Evolutionary conservation across 176 grass and related monocot genomes (phyloP).

Genomic region (Oryza officinalis): DNA sequence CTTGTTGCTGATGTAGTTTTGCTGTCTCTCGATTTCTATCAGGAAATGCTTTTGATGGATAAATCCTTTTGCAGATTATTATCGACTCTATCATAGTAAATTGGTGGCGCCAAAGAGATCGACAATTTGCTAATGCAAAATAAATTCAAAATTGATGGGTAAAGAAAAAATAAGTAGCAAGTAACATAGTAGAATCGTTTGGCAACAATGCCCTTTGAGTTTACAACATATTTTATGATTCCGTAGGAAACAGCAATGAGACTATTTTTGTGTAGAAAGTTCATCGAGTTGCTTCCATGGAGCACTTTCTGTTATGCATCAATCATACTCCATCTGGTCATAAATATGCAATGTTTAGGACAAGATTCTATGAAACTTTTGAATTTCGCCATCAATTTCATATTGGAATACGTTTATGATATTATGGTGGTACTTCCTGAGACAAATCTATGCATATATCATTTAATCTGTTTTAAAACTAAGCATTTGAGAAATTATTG

Average conservation of each 20-base stretch:
- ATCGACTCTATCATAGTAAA: constrained; percentile 78
- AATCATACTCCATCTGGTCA: background rate
- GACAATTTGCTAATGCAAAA: constrained; percentile 40
- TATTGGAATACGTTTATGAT: no score
- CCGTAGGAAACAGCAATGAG: constrained; percentile 9
- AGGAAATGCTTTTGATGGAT: constrained; percentile 24
- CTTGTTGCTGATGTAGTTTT: constrained; percentile 2
- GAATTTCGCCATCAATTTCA: no score
- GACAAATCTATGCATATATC: no score
- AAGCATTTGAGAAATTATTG: no score
- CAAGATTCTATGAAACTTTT: no score
- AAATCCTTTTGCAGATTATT: constrained; percentile 61
- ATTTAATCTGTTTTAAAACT: no score
- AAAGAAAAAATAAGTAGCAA: background rate
- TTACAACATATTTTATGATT: constrained; percentile 18
- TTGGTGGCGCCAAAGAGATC: constrained; percentile 76
- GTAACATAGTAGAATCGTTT: background rate
- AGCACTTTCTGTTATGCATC: background rate
- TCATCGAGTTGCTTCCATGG: background rate
- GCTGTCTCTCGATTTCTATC: constrained; percentile 4
- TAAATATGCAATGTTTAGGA: no score
- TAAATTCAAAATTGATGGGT: constrained; percentile 24
- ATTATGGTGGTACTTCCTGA: no score
- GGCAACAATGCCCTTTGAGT: background rate
- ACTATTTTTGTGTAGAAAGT: background rate